Percentiles rank a stretch among this genome's conserved stretches.
phyloP scores from a whole-genome alignment of 345 rosid genomes.

The Syzygium grande region DNA sequence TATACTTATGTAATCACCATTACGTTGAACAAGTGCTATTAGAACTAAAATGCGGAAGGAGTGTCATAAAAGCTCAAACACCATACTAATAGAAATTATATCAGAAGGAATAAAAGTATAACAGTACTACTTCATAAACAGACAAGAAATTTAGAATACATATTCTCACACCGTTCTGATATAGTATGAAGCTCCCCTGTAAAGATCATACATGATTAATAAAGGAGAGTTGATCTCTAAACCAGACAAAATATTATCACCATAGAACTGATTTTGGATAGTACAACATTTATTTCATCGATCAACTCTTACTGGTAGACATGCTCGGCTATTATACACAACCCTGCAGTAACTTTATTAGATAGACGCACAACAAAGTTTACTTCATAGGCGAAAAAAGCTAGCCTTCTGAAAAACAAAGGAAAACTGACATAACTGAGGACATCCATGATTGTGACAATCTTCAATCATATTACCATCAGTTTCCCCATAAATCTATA shows the following conservation, averaged over 20 bases:
- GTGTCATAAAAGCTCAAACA: not conserved
- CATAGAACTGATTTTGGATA: not conserved
- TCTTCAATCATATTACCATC: not conserved
- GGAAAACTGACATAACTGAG: not conserved
- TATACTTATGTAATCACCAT: not conserved
- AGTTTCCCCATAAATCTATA: not conserved
- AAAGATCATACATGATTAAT: not conserved
- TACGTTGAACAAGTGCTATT: not conserved
- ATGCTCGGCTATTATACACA: not conserved
- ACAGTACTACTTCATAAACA: not conserved
- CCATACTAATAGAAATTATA: not conserved
- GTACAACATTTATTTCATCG: not conserved
- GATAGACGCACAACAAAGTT: not conserved
- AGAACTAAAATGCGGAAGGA: not conserved
- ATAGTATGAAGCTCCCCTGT: not conserved
- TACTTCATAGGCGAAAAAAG: not conserved
- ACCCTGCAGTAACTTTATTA: not conserved
- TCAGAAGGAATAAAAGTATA: not conserved
- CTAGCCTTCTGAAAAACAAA: not conserved
- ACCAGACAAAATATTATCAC: not conserved
- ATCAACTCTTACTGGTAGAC: not conserved
- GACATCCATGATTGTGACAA: not conserved
- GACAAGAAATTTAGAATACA: not conserved
- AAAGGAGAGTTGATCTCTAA: not conserved
- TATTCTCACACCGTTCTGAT: not conserved